Evolutionary conservation across 352 stramenopile species (phyloP).

Genomic region (Globisporangium spiculum): DNA sequence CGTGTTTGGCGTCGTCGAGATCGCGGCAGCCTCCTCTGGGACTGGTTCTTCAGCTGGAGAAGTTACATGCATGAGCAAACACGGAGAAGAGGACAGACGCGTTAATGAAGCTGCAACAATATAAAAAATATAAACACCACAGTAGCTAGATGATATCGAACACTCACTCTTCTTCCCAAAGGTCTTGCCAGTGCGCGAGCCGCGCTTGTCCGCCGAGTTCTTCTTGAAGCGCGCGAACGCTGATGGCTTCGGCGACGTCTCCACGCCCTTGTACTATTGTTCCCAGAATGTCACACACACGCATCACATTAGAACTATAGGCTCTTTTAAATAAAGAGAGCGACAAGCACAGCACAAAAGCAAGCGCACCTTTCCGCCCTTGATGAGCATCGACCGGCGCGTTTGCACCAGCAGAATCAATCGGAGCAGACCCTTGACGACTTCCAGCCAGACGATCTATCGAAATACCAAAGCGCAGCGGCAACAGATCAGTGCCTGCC

Average conservation of each 20-base stretch:
- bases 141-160: not conserved
- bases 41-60: conserved; percentile 23
- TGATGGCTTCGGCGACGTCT: conserved; percentile 43
- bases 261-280: conserved; percentile 52
- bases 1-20: conserved; percentile 25
- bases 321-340: not conserved
- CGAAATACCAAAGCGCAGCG: not conserved
- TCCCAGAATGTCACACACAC: not conserved
- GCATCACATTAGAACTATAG: conserved; percentile 1
- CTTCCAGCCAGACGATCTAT: conserved; percentile 76
- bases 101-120: too few relatives aligned
- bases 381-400: conserved; percentile 52
- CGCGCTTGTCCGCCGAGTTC: conserved; percentile 39
- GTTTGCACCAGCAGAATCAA: conserved; percentile 62
- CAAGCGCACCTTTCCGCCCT: conserved; percentile 48
- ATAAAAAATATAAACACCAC: too few relatives aligned
- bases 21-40: conserved; percentile 20
- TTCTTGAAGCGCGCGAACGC: conserved; percentile 64
- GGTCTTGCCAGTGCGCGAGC: conserved; percentile 65
- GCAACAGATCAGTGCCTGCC: not conserved
- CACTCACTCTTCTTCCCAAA: conserved; percentile 42
- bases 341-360: not conserved
- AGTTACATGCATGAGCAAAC: not conserved
- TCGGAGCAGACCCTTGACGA: conserved; percentile 69
- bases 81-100: not conserved